Base-by-base conservation (phyloP, 2,329 filamentous ascomycete species). In the Cladophialophora immunda region DNA sequence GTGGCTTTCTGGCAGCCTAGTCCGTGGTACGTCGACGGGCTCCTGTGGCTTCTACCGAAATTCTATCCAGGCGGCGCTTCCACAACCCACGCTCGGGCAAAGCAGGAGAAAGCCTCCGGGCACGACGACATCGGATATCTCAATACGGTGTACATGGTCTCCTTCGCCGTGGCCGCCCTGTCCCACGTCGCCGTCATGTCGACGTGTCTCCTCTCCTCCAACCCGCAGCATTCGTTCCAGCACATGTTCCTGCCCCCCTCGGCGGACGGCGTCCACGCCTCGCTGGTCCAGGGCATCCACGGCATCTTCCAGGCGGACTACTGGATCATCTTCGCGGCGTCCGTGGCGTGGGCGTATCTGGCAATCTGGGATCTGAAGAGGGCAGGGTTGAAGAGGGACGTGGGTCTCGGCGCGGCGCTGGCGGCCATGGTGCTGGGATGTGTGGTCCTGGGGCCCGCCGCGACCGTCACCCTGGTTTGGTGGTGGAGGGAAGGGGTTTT, bases 231-330 rank as follows among this genome's bases (percentile, higher is more conserved):
- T 55, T 71, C 71, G 7, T 61, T 75, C 30, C 38, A 38, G 5
- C 62, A 60, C 22, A 47, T 72, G 1, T 68, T 74, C n/a, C n/a
- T 74, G 9, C 66, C 68, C 9, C 38, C 57, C 5, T 19, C 65
- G 2, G 66, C 27, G 29, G 25, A 64, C 2, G 65, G 63, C 11
- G 64, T 41, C 11, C 47, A 62, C 3, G 60, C 60, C 27, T 64
- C 50, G 11, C 41, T 73, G 57, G 68, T 65, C 4, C 67, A 72
- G n/a, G 72, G 70, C 19, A 64, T 74, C 5, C 70, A 70, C 25
- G 38, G 68, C 19, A 74, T 74, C 58, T 74, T 75, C 60, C 72
- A 73, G 30, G 71, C 69, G n/a, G 73, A 75, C 45, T 74, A 68
- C 27, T 64, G 72, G 25, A 68, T 74, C 58, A 69, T 68, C 34